Percentiles rank a stretch among this genome's conserved stretches.
Conservation (phyloP, 169 alveolate species). For the Cryptosporidium ryanae region DNA sequence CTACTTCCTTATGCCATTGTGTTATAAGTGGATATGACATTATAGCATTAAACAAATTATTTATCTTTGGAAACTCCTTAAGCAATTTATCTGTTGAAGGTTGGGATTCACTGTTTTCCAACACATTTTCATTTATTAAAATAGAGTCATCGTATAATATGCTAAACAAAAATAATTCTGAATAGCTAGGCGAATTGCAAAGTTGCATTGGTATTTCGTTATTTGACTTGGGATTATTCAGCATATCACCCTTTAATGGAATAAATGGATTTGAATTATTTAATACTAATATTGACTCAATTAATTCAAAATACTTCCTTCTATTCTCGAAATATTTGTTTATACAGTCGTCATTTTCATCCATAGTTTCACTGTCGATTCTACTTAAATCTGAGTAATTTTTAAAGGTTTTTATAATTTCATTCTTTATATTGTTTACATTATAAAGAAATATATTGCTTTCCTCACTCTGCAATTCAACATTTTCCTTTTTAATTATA, state of each 20-base stretch:
- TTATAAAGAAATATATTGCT: slow-evolving; percentile 13
- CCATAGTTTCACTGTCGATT: not conserved
- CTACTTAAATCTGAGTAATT: not conserved
- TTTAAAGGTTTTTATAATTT: slow-evolving; percentile 7
- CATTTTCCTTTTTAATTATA: slow-evolving; percentile 24
- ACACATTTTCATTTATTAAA: slow-evolving; percentile 20
- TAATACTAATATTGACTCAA: slow-evolving; percentile 14
- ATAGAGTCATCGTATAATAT: slow-evolving; percentile 51
- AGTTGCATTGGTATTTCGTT: slow-evolving; percentile 13
- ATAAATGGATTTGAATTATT: slow-evolving; percentile 52
- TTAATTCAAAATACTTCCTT: slow-evolving; percentile 18
- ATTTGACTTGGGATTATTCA: not conserved
- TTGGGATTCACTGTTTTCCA: not conserved
- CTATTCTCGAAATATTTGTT: slow-evolving; percentile 14
- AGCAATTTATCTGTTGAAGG: slow-evolving; percentile 39
- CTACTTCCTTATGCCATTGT: slow-evolving; percentile 65
- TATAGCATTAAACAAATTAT: slow-evolving; percentile 33
- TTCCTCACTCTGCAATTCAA: not conserved
- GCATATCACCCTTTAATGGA: slow-evolving; percentile 35
- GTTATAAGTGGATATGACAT: slow-evolving; percentile 61
- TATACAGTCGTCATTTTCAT: slow-evolving; percentile 1
- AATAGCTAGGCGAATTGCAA: slow-evolving; percentile 51
- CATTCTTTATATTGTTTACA: slow-evolving; percentile 8
- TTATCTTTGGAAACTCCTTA: slow-evolving; percentile 46
- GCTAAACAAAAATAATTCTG: slow-evolving; percentile 41